These are phyloP conservation scores for Eucalyptus pauciflora DNA, from an alignment of 345 rosid genomes.

Conservation along the genomic window DNA sequence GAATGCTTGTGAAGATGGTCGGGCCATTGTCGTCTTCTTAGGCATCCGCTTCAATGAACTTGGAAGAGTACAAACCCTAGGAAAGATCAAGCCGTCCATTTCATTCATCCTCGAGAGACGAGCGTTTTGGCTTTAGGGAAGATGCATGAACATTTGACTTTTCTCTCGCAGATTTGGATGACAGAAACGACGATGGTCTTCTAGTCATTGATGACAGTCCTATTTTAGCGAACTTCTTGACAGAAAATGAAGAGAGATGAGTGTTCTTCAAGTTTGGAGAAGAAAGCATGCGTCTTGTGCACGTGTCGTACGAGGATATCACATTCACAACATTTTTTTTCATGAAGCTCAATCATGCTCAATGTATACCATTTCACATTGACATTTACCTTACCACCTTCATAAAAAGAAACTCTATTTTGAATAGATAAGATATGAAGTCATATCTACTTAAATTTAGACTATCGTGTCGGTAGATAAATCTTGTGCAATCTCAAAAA, in stretches of 20 bases:
- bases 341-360: neutral
- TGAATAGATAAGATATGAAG: neutral
- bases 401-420: neutral
- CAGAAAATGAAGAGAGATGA: neutral
- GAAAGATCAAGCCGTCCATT: neutral
- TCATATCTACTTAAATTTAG: neutral
- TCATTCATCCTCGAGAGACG: neutral
- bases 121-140: neutral
- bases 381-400: neutral
- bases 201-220: neutral
- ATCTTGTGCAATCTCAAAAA: neutral
- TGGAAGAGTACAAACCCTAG: neutral
- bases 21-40: neutral
- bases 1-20: neutral
- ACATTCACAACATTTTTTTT: neutral
- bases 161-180: neutral
- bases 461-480: rapidly evolving
- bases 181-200: neutral
- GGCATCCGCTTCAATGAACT: neutral
- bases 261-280: neutral
- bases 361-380: neutral
- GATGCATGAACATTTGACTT: neutral
- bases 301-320: neutral
- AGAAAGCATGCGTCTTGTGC: neutral
- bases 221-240: neutral